Evolutionary conservation across 75 land plant genomes (phyloP).

Genomic region (Sequoiadendron giganteum): DNA sequence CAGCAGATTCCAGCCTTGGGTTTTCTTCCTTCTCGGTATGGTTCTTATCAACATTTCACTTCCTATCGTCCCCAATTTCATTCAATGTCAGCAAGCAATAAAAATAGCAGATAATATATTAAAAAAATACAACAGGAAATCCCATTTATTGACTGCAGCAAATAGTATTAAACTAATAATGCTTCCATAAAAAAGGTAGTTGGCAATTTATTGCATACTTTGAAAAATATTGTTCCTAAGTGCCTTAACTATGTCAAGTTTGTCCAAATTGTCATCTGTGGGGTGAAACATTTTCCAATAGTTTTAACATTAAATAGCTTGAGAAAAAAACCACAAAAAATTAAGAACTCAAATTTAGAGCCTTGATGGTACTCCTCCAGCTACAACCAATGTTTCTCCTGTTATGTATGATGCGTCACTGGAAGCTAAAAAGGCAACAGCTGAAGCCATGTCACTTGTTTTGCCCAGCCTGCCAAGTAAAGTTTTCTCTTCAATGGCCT

Average conservation of each 20-base stretch:
- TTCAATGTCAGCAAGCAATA: not conserved
- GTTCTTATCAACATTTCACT: not conserved
- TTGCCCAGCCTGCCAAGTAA: slow-evolving; percentile 75
- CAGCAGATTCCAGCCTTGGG: not conserved
- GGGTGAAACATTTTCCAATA: not conserved
- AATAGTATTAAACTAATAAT: not conserved
- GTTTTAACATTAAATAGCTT: not conserved
- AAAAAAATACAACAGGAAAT: not conserved
- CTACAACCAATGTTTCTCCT: slow-evolving; percentile 92
- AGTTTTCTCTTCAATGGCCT: slow-evolving; percentile 42
- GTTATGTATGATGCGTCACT: slow-evolving; percentile 93
- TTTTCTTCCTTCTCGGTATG: not conserved
- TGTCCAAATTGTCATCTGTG: not conserved
- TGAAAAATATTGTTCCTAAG: not conserved
- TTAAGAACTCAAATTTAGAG: slow-evolving; percentile 29
- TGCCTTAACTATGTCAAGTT: not conserved
- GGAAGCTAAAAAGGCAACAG: slow-evolving; percentile 90
- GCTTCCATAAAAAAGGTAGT: not conserved
- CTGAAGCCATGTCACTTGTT: slow-evolving; percentile 85
- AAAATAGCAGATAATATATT: not conserved
- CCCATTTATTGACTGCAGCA: not conserved
- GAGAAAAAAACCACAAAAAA: not conserved
- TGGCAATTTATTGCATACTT: not conserved
- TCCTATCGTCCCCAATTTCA: not conserved
- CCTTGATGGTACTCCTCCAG: slow-evolving; percentile 82